Base-by-base conservation (phyloP, 140 eudicot species). In the Senecio squalidus region DNA sequence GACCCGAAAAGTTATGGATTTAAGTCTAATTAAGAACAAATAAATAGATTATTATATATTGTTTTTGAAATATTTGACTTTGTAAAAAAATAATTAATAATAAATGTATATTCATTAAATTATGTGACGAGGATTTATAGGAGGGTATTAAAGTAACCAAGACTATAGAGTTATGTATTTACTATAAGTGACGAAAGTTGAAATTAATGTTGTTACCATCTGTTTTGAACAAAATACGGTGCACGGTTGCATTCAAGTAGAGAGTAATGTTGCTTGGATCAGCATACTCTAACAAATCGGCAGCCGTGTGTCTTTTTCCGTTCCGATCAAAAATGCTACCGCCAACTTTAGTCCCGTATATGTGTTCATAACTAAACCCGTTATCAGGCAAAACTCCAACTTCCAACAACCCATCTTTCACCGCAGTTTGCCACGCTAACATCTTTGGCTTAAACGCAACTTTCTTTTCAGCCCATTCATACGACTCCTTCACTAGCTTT, bases 231-330 rank as follows among this genome's bases (percentile, higher is more conserved):
- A 78, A 20, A 36, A 88, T 71, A 55, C 44, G 83, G 36, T 84
- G 74, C 41, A 77, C 96, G 0, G 84, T 76, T 0, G 96, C 94
- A 50, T 79, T 60, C 40, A 88, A 68, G 53, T 76, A 76, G 8
- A 88, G 71, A 5, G 45, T 66, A 47, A 85, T 79, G 23, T 55
- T 77, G 11, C 39, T 24, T 5, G 85, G 80, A 57, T 76, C 76
- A 18, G 88, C 96, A 48, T 84, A 84, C 78, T 84, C 95, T 20
- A 88, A 50, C 53, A 89, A 68, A 57, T 88, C 96, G 9, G 96
- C 96, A 6, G 95, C 95, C 5, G 92, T 76, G 62, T 88, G 96
- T 27, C 97, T 49, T 17, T 64, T 53, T 9, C 96, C 96, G 10
- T 72, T 39, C 14, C 53, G 22, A 58, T 88, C 96, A 50, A 88